Base-by-base conservation (phyloP, 2,329 filamentous ascomycete species). In the Chaetomiaceae sp. region DNA sequence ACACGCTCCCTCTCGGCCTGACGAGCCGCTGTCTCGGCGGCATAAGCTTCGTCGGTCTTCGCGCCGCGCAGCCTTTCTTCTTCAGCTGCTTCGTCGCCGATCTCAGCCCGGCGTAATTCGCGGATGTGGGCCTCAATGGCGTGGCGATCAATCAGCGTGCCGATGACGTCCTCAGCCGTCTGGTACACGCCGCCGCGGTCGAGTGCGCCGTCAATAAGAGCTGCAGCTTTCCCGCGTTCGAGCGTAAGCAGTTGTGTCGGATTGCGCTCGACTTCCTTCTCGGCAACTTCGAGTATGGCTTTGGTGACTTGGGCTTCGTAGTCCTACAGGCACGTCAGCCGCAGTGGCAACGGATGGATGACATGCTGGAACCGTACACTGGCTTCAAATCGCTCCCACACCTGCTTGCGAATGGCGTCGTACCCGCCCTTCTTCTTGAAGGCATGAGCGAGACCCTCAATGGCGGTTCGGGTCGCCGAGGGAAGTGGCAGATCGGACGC, bases 361-460 rank as follows among this genome's bases (percentile, higher is more conserved):
- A n/a, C n/a, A n/a, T n/a, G n/a, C 20, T 15, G 30, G 38, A 20
- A n/a, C 4, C 76, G 48, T 74, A 88, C 84, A 56, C 80, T 83
- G 24, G 78, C 75, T 59, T 83, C 79, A 56, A 88, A 87, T 48
- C 86, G 81, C 37, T 85, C 79, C 77, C 86, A 88, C 10, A 87
- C 75, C 57, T 86, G 77, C 62, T 88, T 90, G 51, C 86, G 81
- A 53, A 90, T 77, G 12, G 76, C 71, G 65, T 93, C 87, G 60
- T 90, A 93, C 47, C 85, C 84, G 50, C 87, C 87, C 65, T 88
- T 88, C 68, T 90, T 91, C 67, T 90, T 90, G 69, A 90, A 91
- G 10, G 78, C 83, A 60, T 87, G 83, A n/a, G 86, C 78, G 18
- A 91, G 75, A 14, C 75, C 77, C 57, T 90, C 86, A 47, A 91